These are phyloP conservation scores for Nakaseomyces nivariensis DNA, from an alignment of 1,139 yeast species.

Conservation along the genomic window DNA sequence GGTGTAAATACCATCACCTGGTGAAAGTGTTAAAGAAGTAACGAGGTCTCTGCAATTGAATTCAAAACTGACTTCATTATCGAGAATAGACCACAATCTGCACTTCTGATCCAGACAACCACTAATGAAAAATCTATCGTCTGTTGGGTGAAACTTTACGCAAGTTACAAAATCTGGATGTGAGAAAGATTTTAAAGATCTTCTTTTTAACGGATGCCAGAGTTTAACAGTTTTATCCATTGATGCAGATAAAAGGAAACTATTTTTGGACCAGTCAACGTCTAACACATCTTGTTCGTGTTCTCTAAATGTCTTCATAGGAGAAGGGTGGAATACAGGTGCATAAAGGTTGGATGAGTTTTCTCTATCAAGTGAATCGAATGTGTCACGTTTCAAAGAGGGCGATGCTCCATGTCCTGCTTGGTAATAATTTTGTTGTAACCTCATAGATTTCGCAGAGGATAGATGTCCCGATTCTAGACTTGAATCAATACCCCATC, in stretches of 20 bases:
- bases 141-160: slow-evolving; percentile 73
- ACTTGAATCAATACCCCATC: slow-evolving; percentile 35
- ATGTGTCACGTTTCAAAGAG: background rate
- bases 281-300: slow-evolving; percentile 64
- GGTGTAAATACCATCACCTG: slow-evolving; percentile 43
- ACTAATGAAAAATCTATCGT: slow-evolving; percentile 78
- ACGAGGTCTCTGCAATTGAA: slow-evolving; percentile 17
- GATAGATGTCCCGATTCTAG: slow-evolving; percentile 7
- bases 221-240: slow-evolving; percentile 77
- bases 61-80: slow-evolving; percentile 40
- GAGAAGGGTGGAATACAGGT: slow-evolving; percentile 71
- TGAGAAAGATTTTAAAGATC: slow-evolving; percentile 53
- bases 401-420: background rate
- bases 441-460: slow-evolving; percentile 5
- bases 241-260: slow-evolving; percentile 68
- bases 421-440: slow-evolving; percentile 4
- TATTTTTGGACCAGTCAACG: slow-evolving; percentile 83
- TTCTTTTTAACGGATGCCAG: slow-evolving; percentile 71
- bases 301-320: slow-evolving; percentile 51
- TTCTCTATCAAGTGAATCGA: slow-evolving; percentile 3
- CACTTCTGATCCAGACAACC: slow-evolving; percentile 74
- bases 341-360: slow-evolving; percentile 36
- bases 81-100: slow-evolving; percentile 80
- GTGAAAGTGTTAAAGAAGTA: slow-evolving; percentile 15
- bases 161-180: slow-evolving; percentile 80